Evolutionary conservation across 305 asterid species (phyloP), one percentile per base, ranked within the genome.

Genomic region (Caryopteris hybrid): DNA sequence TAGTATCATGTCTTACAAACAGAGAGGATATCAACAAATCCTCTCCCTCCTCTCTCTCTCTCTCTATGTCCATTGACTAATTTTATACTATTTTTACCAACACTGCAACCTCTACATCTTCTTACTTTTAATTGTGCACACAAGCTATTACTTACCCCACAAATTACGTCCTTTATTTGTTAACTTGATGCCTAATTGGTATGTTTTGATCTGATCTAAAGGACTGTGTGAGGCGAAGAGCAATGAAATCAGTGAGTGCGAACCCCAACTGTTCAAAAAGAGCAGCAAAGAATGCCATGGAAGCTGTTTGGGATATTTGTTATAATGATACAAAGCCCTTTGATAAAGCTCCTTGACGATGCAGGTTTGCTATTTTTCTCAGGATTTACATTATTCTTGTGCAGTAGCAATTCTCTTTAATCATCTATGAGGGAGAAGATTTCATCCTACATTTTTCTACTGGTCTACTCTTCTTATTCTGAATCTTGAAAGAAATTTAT

Each of bases 241-340:
- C 79, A 23, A 76, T 85, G 90, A 73, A 68, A 43, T 90, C 97
- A 1, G 76, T 88, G 55, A 65, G 72, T 27, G 81, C 76, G 23
- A 85, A 84, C 63, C 98, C 98, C 2, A 45, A 77, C 61, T 92
- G 95, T 76, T 79, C 96, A 0, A 83, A 76, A 62, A 68, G 75
- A 1, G 89, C 88, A 42, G 87, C 90, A 39, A 90, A 79, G 77
- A 86, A 80, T 60, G 96, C 92, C 55, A 83, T 90, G 96, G 90
- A 90, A 78, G 86, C 95, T 69, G 91, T 92, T 60, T 92, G 98
- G 96, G 88, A 83, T 81, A 66, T 76, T 50, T 92, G 98, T 78
- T 92, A 92, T 73, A 86, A 90, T 50, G 97, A 92, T 41, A 92
- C 97, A 11, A 80, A 76, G 68, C 98, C 98, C 50, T 92, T 90